Conservation (phyloP, 164 flowering plant species). For the Chimonanthus praecox region DNA sequence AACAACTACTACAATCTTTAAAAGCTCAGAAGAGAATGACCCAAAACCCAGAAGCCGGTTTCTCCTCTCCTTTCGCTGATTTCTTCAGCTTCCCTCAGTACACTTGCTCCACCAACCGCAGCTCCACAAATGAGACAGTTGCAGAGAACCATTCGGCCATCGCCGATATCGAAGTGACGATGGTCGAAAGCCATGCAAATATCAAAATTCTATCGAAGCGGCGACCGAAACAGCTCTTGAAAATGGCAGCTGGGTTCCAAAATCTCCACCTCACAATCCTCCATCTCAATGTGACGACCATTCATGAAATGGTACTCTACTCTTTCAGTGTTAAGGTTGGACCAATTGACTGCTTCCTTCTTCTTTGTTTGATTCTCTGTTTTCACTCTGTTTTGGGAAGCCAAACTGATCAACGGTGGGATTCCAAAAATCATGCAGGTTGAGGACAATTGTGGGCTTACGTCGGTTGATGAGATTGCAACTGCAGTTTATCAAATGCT, state of each 20-base stretch:
- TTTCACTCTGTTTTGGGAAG: background rate
- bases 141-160: conserved; percentile 24
- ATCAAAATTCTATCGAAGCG: conserved; percentile 56
- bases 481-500: conserved; percentile 53
- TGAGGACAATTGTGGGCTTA: conserved; percentile 62
- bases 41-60: conserved; percentile 5
- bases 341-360: background rate
- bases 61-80: conserved; percentile 39
- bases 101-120: conserved; percentile 18
- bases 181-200: conserved; percentile 86
- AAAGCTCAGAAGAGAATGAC: conserved; percentile 34
- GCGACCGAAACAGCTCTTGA: conserved; percentile 60
- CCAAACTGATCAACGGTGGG: background rate
- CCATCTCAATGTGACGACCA: conserved; percentile 73
- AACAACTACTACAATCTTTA: conserved; percentile 64
- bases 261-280: conserved; percentile 51
- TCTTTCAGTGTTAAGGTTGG: conserved; percentile 72
- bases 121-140: conserved; percentile 5
- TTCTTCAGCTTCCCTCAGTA: conserved; percentile 62
- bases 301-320: conserved; percentile 57
- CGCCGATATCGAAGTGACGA: conserved; percentile 80
- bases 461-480: conserved; percentile 65
- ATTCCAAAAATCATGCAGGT: conserved; percentile 30
- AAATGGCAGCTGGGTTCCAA: conserved; percentile 59
- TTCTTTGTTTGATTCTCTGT: background rate